Evolutionary conservation across 1,284 basidiomycete species (phyloP), one percentile per base, ranked within the genome.

Genomic region (Schizopora paradoxa): DNA sequence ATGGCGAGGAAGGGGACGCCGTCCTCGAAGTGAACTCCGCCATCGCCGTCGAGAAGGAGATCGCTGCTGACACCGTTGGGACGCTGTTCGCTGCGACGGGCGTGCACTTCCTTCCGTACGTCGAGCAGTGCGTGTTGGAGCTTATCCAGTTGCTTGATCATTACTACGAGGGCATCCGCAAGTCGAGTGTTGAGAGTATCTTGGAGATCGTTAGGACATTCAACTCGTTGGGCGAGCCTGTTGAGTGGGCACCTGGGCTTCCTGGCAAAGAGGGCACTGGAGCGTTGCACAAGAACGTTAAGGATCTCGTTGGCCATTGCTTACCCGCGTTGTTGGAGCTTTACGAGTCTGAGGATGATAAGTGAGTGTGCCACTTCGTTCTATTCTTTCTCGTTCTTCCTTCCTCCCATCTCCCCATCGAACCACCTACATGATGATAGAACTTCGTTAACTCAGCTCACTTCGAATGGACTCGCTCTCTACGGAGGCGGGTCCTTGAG

Each of bases 11-110:
- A 61, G n/a, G n/a, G n/a, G n/a, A n/a, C n/a, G n/a, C n/a, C n/a
- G 67, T 86, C 60, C 77, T 94, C 58, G 91, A 94, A 54, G 91
- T 95, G 55, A 97, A 94, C 73, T 92, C 88, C 58, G 94, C 94
- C 36, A 87, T 99, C 55, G 95, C 94, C 43, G 92, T 99, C 48
- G 96, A 99, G 74, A 99, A 99, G 70, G 96, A 99, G 72, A 96
- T 98, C 48, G 95, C 96, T 5, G 92, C 93, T 29, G 95, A 99
- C 65, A 92, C 95, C 23, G 85, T 99, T 52, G 92, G 95, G 47
- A 87, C 91, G 44, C 70, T 99, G 51, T 98, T 98, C 65, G 73
- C 79, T 34, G 76, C 88, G 38, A 95, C 92, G 43, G 82, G 83
- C 60, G 66, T 65, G 31, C 84, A 89, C 59, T 99, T 97, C 82